Evolutionary conservation across 257 asterid genomes (phyloP).

Genomic region (Leonotis leonurus): DNA sequence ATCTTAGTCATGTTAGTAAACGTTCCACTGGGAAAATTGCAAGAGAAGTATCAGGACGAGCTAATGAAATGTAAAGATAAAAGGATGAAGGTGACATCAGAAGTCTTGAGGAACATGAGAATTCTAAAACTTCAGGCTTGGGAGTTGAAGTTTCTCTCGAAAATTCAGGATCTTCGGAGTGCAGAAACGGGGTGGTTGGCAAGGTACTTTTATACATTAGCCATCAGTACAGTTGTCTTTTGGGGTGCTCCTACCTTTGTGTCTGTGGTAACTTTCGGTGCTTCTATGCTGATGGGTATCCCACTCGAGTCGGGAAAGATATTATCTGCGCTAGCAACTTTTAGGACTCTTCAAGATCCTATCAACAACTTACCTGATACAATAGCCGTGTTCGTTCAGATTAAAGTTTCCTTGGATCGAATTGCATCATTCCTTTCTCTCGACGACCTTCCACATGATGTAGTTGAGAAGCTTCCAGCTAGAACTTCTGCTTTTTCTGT

Average conservation of each 20-base stretch:
- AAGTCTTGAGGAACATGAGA: conserved; percentile 86
- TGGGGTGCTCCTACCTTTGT: conserved; percentile 85
- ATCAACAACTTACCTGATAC: conserved; percentile 74
- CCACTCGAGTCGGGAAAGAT: conserved; percentile 88
- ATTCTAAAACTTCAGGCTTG: conserved; percentile 91
- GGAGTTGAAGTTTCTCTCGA: conserved; percentile 79
- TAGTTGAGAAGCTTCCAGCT: conserved; percentile 49
- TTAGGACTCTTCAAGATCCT: conserved; percentile 83
- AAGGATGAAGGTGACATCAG: conserved; percentile 90
- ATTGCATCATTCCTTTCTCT: conserved; percentile 76
- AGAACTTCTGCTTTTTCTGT: conserved; percentile 39
- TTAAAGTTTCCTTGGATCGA: conserved; percentile 89
- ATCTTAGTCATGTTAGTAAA: conserved; percentile 65
- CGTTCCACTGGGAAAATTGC: conserved; percentile 56
- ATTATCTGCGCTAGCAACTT: conserved; percentile 82
- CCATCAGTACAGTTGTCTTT: conserved; percentile 45
- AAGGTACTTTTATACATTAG: conserved; percentile 46
- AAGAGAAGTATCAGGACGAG: conserved; percentile 60
- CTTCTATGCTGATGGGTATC: conserved; percentile 68
- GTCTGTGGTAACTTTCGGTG: conserved; percentile 61
- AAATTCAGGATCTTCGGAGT: conserved; percentile 46
- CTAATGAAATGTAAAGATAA: conserved; percentile 74
- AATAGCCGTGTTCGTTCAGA: conserved; percentile 75
- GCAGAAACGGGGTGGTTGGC: conserved; percentile 66
- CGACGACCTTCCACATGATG: conserved; percentile 57